Evolutionary conservation across 148 eudicot species (phyloP).

Genomic region (Diospyros lotus): DNA sequence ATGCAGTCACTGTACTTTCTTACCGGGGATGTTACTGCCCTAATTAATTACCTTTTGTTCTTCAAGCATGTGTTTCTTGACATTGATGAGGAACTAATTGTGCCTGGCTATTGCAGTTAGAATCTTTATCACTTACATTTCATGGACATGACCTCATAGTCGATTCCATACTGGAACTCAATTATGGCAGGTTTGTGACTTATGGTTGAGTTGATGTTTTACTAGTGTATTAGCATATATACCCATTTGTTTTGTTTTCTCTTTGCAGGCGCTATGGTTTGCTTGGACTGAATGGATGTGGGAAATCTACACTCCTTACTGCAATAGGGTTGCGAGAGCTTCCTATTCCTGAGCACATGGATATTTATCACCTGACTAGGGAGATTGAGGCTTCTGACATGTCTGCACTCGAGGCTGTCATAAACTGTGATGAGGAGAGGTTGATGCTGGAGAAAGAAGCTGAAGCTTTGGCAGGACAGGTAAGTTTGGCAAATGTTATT

Average conservation of each 20-base stretch:
- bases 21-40: constrained; percentile 5
- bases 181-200: constrained; percentile 77
- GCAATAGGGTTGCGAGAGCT: constrained; percentile 88
- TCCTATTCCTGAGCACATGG: constrained; percentile 99
- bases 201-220: not conserved
- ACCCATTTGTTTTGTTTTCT: not conserved
- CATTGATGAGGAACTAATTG: constrained; percentile 2
- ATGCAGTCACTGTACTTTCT: constrained; percentile 2
- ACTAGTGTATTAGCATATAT: not conserved
- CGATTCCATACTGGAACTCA: constrained; percentile 87
- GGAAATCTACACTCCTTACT: constrained; percentile 94
- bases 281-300: constrained; percentile 99
- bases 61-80: not conserved
- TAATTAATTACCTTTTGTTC: not conserved
- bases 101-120: constrained; percentile 62
- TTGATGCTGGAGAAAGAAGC: constrained; percentile 78
- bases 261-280: constrained; percentile 83
- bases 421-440: constrained; percentile 87
- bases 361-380: constrained; percentile 82
- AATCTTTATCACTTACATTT: constrained; percentile 91
- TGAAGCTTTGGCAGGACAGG: constrained; percentile 81
- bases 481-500: constrained; percentile 8
- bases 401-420: constrained; percentile 87
- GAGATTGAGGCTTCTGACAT: constrained; percentile 99
- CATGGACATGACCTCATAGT: constrained; percentile 96